Base-by-base conservation (phyloP, 208 protist genomes). In the Wallacemonas sp. region DNA sequence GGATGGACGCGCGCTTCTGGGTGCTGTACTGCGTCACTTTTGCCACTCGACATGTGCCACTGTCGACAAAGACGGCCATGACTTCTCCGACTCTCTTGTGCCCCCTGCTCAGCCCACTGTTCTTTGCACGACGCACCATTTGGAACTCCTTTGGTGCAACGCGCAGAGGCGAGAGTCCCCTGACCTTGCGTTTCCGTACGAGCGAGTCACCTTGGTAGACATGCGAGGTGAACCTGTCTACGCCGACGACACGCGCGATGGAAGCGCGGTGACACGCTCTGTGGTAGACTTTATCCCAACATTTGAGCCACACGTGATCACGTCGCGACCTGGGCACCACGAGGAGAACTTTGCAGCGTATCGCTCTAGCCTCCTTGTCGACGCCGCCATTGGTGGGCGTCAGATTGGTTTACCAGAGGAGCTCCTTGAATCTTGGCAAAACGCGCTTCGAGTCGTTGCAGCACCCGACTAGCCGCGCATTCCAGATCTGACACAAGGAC, bases 1-100 rank as follows among this genome's bases (percentile, higher is more conserved):
- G 30, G 93, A 97, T 68, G 92, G 84, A n/a, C 72, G 78, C 14
- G 87, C 92, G 12, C 74, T 98, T 23, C 83, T 97, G 44, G 81
- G 85, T 1, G 75, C 80, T 0, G 79, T 82, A 1, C 34, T 97
- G 14, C 67, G 68, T 14, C 83, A 78, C 67, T 80, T 88, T 36
- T 77, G 71, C 21, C n/a, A n/a, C n/a, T n/a, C n/a, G n/a, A n/a
- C n/a, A n/a, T n/a, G n/a, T n/a, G n/a, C n/a, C n/a, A n/a, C n/a
- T n/a, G n/a, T n/a, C n/a, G n/a, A n/a, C n/a, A n/a, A n/a, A n/a
- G n/a, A n/a, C n/a, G n/a, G n/a, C n/a, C n/a, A n/a, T n/a, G n/a
- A n/a, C n/a, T n/a, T n/a, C n/a, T n/a, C n/a, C n/a, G n/a, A n/a
- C n/a, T n/a, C n/a, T n/a, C n/a, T n/a, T n/a, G 8, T 9, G 27